Evolutionary conservation across 352 stramenopile genomes (phyloP), one percentile per base, ranked within the genome.

Genomic region (Pythium utonaiense): DNA sequence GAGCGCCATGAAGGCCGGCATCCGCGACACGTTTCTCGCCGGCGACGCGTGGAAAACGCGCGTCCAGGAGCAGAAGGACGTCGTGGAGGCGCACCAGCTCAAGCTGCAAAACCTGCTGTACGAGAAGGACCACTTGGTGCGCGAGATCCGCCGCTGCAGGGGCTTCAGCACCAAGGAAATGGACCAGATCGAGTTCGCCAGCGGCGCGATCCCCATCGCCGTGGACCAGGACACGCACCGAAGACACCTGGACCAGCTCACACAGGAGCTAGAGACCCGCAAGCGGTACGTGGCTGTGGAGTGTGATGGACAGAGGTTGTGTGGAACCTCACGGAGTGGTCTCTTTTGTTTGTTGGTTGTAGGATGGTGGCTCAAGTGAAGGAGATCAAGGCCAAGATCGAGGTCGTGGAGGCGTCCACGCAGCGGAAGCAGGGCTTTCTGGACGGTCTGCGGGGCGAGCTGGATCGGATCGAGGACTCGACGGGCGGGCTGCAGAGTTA

Each of bases 81-180:
- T 87, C 24, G 78, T 86, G 10, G 83, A 93, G 60, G 53, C 77
- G 14, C 81, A 93, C 27, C 83, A 93, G 57, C 64, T 93, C 28
- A 77, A 89, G 64, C 61, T 93, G 19, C 83, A 93, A 71, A 93
- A 93, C 44, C 41, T 93, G 47, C 63, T 93, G 41, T 93, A 93
- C 63, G 83, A 93, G 59, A 93, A 93, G 49, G 80, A 93, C 62
- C 80, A 93, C 60, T 62, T 93, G 33, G 25, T 88, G 57, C 80
- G 83, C 50, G 83, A 91, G 57, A 93, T 93, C 70, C 73, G 71
- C 0, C 80, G 83, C 68, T 91, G 81, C 60, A 58, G 74, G 1
- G 81, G 80, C 33, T 91, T 90, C 60, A 77, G 69, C 40, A 89
- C 77, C 14, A 91, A 86, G 50, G 83, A 91, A 62, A 84, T 93